Conservation (phyloP, 768 basidiomycete species). For the Trametes sanguinea region DNA sequence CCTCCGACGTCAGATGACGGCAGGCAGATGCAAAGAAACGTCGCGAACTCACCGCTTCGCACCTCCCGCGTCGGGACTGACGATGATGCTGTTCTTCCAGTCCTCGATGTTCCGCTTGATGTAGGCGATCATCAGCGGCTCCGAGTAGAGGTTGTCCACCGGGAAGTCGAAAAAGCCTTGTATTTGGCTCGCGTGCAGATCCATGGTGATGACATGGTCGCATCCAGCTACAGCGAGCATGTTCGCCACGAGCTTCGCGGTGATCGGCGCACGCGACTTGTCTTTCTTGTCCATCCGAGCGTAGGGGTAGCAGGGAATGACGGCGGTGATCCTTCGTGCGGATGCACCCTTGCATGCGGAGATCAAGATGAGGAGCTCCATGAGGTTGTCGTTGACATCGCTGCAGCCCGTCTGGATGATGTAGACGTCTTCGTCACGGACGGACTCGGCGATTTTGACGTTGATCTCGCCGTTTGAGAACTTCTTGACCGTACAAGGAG, state of each 20-base stretch:
- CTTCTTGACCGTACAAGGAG: conserved; percentile 82
- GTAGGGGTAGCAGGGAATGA: conserved; percentile 98
- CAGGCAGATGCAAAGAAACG: background rate
- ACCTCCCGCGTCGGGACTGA: conserved; percentile 96
- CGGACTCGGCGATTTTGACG: conserved; percentile 92
- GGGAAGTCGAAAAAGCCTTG: conserved; percentile 99
- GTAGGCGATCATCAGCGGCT: conserved; percentile 92
- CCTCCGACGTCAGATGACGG: conserved; percentile 4
- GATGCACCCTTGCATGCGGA: conserved; percentile 98
- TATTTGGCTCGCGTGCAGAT: conserved; percentile 95
- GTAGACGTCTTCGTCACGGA: conserved; percentile 98
- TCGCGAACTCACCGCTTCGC: conserved; percentile 82
- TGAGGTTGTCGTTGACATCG: conserved; percentile 94
- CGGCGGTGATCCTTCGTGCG: conserved; percentile 92
- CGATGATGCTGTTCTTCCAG: conserved; percentile 89
- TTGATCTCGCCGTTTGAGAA: conserved; percentile 96
- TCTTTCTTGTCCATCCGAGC: conserved; percentile 99
- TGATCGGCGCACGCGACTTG: conserved; percentile 93
- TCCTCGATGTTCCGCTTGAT: conserved; percentile 83
- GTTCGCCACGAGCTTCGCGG: conserved; percentile 96
- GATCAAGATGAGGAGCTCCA: conserved; percentile 98
- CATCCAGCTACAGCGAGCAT: conserved; percentile 97
- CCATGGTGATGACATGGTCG: conserved; percentile 99
- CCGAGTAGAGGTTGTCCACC: conserved; percentile 95
- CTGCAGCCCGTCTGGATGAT: conserved; percentile 91